These are phyloP conservation scores for Debaryomyces nepalensis DNA, from an alignment of 1,139 yeast species.

Conservation along the genomic window DNA sequence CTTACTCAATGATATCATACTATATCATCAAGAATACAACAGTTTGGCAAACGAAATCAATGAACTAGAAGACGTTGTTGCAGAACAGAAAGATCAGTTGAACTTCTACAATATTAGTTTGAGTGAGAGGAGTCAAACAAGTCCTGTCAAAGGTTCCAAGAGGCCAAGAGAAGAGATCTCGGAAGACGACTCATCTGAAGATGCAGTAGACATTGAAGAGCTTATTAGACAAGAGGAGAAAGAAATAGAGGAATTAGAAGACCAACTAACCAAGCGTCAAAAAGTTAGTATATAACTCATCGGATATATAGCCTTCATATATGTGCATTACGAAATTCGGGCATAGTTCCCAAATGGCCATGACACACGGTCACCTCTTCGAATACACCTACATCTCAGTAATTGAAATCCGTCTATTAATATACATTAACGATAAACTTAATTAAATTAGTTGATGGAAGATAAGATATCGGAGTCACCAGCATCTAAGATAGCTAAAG, in stretches of 20 bases:
- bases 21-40: conserved; percentile 28
- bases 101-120: conserved; percentile 32
- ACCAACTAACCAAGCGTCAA: conserved; percentile 27
- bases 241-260: conserved; percentile 39
- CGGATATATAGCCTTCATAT: background rate
- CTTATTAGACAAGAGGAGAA: conserved; percentile 38
- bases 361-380: too few species aligned
- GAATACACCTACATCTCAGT: background rate
- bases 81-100: conserved; percentile 34
- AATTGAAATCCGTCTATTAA: conserved; percentile 18
- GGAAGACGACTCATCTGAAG: conserved; percentile 18
- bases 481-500: conserved; percentile 92
- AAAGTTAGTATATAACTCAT: conserved; percentile 7
- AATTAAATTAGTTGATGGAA: conserved; percentile 33
- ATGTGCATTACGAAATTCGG: too few species aligned
- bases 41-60: conserved; percentile 30
- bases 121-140: conserved; percentile 28
- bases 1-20: conserved; percentile 25
- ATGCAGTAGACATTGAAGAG: conserved; percentile 35
- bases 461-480: conserved; percentile 99
- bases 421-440: conserved; percentile 16
- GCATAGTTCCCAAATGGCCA: too few species aligned
- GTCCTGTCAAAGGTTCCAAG: conserved; percentile 13
- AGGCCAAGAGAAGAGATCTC: conserved; percentile 13
- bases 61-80: conserved; percentile 31